Conservation (phyloP, 2,329 filamentous ascomycete species). For the Penicillium polonicum region DNA sequence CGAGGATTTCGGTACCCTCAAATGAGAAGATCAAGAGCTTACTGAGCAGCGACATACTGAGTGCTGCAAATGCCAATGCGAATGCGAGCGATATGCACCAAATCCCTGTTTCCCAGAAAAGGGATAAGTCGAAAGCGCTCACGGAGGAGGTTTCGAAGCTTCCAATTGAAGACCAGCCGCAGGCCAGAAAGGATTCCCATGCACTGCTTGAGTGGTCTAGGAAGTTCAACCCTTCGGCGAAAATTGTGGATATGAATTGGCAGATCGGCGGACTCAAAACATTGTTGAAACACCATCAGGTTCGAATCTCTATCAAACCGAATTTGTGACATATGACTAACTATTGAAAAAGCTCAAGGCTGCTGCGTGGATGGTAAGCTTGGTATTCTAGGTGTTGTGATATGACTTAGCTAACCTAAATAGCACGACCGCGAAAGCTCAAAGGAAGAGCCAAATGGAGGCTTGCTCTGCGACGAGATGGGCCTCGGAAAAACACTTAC, state of each 20-base stretch:
- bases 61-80: conserved; percentile 28
- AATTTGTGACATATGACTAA: not conserved
- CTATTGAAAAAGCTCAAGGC: conserved; percentile 27
- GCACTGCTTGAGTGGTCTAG: conserved; percentile 28
- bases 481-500: conserved; percentile 44
- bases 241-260: conserved; percentile 34
- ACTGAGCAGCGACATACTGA: not conserved
- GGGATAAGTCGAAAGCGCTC: conserved; percentile 33
- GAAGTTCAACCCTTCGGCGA: conserved; percentile 30
- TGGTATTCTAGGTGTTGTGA: not conserved
- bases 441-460: conserved; percentile 28
- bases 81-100: conserved; percentile 26
- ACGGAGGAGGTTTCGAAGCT: conserved; percentile 33
- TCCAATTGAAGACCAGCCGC: conserved; percentile 25
- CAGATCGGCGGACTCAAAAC: conserved; percentile 33
- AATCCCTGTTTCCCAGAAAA: conserved; percentile 25
- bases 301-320: conserved; percentile 5
- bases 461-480: conserved; percentile 44
- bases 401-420: conserved; percentile 11
- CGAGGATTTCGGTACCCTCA: not conserved
- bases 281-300: conserved; percentile 39
- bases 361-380: conserved; percentile 35
- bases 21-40: not conserved
- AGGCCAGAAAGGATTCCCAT: conserved; percentile 25
- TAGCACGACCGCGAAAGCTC: conserved; percentile 35